A percentile compares a stretch with the other conserved stretches of the same genome.
These are phyloP conservation scores for Bertia moriformis DNA, from an alignment of 2,329 filamentous ascomycete species.

Conservation along the genomic window DNA sequence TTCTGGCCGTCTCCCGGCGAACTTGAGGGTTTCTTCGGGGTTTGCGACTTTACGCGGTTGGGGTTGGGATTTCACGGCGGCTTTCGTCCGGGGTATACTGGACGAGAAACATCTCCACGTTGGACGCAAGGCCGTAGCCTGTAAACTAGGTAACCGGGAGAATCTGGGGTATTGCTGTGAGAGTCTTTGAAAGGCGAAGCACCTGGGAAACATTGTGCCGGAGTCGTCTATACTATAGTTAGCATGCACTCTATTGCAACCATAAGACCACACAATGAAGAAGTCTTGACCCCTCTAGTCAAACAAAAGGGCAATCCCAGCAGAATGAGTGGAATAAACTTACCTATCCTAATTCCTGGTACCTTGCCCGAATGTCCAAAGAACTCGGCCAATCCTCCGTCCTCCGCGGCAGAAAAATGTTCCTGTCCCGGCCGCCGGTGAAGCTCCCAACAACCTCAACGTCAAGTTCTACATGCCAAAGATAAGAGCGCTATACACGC, in stretches of 20 bases:
- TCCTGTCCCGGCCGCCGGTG: conserved; percentile 20
- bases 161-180: conserved; percentile 10
- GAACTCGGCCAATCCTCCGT: conserved; percentile 4
- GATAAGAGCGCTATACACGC: too few species aligned
- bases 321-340: neutral
- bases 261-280: too few species aligned
- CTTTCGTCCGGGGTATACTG: neutral
- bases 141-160: conserved; percentile 6
- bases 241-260: too few species aligned
- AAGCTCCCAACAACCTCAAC: conserved; percentile 20
- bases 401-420: conserved; percentile 21
- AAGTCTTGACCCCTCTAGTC: too few species aligned
- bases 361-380: neutral
- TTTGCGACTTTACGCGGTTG: neutral
- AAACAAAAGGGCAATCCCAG: neutral
- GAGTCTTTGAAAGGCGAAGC: conserved; percentile 12
- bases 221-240: too few species aligned
- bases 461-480: too few species aligned
- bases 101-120: neutral
- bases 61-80: too few species aligned
- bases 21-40: neutral
- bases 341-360: neutral
- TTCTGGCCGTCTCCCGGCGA: neutral
- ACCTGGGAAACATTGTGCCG: conserved; percentile 14
- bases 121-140: neutral